Conservation (phyloP, 2,329 filamentous ascomycete genomes). For the Ceratocystiopsis minuta region DNA sequence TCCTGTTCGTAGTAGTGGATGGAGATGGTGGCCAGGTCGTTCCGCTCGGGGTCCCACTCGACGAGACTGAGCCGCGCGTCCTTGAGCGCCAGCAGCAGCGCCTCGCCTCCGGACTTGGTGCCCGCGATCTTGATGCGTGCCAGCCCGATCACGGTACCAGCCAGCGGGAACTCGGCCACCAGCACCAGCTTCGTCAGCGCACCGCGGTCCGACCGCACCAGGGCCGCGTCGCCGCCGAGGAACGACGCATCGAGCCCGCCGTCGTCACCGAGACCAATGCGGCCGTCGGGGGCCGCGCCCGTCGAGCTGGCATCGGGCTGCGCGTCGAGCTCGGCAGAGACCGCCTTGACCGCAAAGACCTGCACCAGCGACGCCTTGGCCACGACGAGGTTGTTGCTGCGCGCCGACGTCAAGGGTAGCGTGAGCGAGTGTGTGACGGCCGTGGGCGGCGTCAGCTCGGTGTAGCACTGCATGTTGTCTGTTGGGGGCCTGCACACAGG, state of each 20-base stretch:
- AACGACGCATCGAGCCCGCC: constrained; percentile 50
- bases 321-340: constrained; percentile 43
- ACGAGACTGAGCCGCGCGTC: constrained; percentile 87
- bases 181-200: constrained; percentile 65
- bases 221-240: constrained; percentile 42
- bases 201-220: constrained; percentile 43
- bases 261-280: constrained; percentile 26
- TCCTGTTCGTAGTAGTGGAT: constrained; percentile 98
- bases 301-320: constrained; percentile 18
- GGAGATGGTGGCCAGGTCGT: constrained; percentile 70
- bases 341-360: constrained; percentile 59
- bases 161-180: constrained; percentile 64
- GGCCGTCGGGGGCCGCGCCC: constrained; percentile 26
- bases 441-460: constrained; percentile 83
- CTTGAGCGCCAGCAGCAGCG: constrained; percentile 65
- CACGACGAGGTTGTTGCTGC: constrained; percentile 71
- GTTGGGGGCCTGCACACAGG: constrained; percentile 10
- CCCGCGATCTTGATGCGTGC: constrained; percentile 55
- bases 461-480: constrained; percentile 81
- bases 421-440: constrained; percentile 78
- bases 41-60: constrained; percentile 75
- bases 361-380: constrained; percentile 87
- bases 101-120: constrained; percentile 66
- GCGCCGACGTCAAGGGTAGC: constrained; percentile 57
- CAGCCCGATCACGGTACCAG: constrained; percentile 71